A percentile compares a stretch with the other conserved stretches of the same genome.
These are phyloP conservation scores for Chlorella ohadii DNA, from an alignment of 139 green algal genomes.

Conservation along the genomic window DNA sequence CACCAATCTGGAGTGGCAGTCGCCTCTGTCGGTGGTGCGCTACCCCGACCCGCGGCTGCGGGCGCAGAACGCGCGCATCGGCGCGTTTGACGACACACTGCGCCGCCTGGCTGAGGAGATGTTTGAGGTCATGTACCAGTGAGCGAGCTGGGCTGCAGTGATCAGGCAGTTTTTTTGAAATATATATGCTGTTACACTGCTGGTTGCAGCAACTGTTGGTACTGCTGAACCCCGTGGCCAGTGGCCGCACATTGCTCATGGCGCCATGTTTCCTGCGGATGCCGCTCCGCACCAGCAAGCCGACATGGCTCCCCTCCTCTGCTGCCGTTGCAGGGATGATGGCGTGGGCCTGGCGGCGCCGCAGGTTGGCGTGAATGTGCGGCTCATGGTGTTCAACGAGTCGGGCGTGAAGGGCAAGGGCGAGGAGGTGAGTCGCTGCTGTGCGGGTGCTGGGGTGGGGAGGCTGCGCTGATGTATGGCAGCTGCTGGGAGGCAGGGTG, in stretches of 20 bases:
- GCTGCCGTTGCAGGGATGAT: constrained; percentile 91
- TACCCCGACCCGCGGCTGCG: constrained; percentile 95
- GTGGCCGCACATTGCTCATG: too few species aligned
- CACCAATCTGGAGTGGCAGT: constrained; percentile 72
- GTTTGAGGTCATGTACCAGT: constrained; percentile 97
- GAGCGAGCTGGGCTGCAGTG: neutral
- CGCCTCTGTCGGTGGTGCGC: constrained; percentile 79
- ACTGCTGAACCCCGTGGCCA: too few species aligned
- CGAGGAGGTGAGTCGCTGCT: constrained; percentile 10
- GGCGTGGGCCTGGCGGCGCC: constrained; percentile 97
- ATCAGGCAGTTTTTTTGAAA: too few species aligned
- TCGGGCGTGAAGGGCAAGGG: constrained; percentile 47
- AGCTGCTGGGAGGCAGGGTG: too few species aligned
- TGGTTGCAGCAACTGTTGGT: too few species aligned
- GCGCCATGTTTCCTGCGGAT: too few species aligned
- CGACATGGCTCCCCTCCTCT: too few species aligned
- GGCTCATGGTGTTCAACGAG: constrained; percentile 98
- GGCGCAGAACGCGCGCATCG: constrained; percentile 82
- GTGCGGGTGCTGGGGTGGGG: neutral
- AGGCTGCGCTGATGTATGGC: neutral
- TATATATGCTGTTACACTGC: too few species aligned
- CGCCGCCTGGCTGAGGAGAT: constrained; percentile 86
- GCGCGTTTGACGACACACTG: constrained; percentile 83
- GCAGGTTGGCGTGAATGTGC: constrained; percentile 96
- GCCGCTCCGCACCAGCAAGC: too few species aligned